A percentile compares a stretch with the other conserved stretches of the same genome.
Conservation (phyloP, 2,329 filamentous ascomycete genomes). For the Blastomyces emzantsi region DNA sequence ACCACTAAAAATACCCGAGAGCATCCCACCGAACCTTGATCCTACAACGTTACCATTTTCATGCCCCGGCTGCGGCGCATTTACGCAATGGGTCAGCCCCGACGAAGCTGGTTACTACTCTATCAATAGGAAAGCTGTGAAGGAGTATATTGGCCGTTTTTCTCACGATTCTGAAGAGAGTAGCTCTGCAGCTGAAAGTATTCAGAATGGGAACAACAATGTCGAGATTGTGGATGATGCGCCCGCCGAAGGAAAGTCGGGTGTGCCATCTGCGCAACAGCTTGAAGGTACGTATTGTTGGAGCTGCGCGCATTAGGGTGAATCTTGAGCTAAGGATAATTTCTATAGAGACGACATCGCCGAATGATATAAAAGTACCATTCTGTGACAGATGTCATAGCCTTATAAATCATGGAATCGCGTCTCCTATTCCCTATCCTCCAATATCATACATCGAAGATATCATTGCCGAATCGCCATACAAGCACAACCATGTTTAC, state of each 20-base stretch:
- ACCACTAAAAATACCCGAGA: not conserved
- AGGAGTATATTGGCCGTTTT: constrained; percentile 23
- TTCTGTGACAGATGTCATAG: constrained; percentile 84
- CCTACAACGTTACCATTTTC: constrained; percentile 37
- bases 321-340: not conserved
- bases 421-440: constrained; percentile 67
- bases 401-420: constrained; percentile 64
- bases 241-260: constrained; percentile 7
- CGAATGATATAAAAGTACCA: constrained; percentile 34
- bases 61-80: constrained; percentile 57
- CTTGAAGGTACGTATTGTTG: constrained; percentile 1
- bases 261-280: constrained; percentile 14
- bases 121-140: constrained; percentile 40
- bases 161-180: constrained; percentile 4
- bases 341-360: not conserved
- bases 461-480: constrained; percentile 79
- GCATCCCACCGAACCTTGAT: not conserved
- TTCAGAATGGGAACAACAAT: not conserved
- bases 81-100: constrained; percentile 47
- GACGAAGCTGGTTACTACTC: constrained; percentile 52
- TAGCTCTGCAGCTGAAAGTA: constrained; percentile 3
- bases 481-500: constrained; percentile 89
- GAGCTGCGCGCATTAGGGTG: not conserved
- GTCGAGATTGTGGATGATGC: not conserved
- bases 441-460: constrained; percentile 70